Conservation (phyloP, 2,329 filamentous ascomycete genomes). For the Epichloe festucae region DNA sequence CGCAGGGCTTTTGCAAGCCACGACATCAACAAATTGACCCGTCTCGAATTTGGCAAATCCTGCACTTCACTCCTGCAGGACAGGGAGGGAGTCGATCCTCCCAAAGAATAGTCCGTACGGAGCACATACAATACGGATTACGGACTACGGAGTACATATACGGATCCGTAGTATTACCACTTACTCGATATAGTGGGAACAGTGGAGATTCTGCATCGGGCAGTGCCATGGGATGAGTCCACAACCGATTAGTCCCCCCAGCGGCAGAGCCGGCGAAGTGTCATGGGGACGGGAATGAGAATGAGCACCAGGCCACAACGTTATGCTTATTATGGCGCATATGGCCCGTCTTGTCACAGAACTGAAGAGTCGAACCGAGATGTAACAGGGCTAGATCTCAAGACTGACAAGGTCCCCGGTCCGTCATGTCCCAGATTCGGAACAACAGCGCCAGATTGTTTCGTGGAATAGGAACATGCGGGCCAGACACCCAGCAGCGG, state of each 20-base stretch:
- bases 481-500: neutral
- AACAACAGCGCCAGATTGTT: constrained; percentile 10
- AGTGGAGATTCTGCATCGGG: neutral
- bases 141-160: no score
- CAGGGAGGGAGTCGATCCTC: no score
- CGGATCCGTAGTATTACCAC: no score
- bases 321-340: constrained; percentile 9
- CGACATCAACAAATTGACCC: no score
- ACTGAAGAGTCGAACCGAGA: constrained; percentile 7
- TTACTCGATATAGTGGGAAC: neutral
- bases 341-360: constrained; percentile 9
- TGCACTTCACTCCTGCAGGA: no score
- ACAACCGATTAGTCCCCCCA: no score
- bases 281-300: constrained; percentile 1
- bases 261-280: no score
- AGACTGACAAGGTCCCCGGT: constrained; percentile 8
- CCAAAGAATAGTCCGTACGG: no score
- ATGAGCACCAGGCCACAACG: constrained; percentile 10
- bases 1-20: no score
- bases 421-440: constrained; percentile 8
- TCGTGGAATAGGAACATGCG: constrained; percentile 8
- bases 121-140: no score
- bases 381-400: constrained; percentile 18
- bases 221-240: neutral
- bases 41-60: no score